Percentiles rank a stretch among this genome's conserved stretches.
phyloP scores from a whole-genome alignment of 805 yeast species.

The Ogataea naganishii region DNA sequence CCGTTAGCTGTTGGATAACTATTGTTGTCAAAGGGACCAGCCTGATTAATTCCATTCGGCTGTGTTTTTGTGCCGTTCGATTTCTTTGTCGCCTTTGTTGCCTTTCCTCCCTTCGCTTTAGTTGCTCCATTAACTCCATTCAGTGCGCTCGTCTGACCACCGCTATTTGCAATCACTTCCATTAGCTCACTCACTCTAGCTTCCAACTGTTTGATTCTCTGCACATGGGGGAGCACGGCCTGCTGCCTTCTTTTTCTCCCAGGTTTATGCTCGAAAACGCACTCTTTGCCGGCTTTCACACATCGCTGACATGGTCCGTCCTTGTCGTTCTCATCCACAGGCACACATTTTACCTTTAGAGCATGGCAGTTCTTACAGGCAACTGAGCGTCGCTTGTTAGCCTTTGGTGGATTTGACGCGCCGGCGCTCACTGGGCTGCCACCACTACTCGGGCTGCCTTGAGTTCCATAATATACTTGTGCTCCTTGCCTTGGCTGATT shows the following conservation, averaged over 20 bases:
- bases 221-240: slow-evolving; percentile 5
- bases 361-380: slow-evolving; percentile 75
- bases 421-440: neutral
- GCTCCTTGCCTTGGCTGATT: no score
- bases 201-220: slow-evolving; percentile 18
- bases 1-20: no score
- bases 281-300: slow-evolving; percentile 46
- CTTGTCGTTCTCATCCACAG: slow-evolving; percentile 50
- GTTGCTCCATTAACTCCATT: slow-evolving; percentile 22
- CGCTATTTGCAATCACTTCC: slow-evolving; percentile 6
- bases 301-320: slow-evolving; percentile 70
- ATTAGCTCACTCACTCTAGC: slow-evolving; percentile 14
- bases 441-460: slow-evolving; percentile 1
- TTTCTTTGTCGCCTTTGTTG: no score
- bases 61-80: no score
- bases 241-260: slow-evolving; percentile 36
- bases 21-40: no score
- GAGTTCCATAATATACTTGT: slow-evolving; percentile 2
- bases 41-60: no score
- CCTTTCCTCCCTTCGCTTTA: no score
- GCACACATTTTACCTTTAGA: slow-evolving; percentile 77
- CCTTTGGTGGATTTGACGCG: slow-evolving; percentile 1
- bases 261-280: slow-evolving; percentile 61
- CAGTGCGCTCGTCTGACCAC: no score
- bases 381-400: slow-evolving; percentile 32